A percentile compares a stretch with the other conserved stretches of the same genome.
Evolutionary conservation across 2,329 filamentous ascomycete species (phyloP).

Genomic region (Fusarium sp.): DNA sequence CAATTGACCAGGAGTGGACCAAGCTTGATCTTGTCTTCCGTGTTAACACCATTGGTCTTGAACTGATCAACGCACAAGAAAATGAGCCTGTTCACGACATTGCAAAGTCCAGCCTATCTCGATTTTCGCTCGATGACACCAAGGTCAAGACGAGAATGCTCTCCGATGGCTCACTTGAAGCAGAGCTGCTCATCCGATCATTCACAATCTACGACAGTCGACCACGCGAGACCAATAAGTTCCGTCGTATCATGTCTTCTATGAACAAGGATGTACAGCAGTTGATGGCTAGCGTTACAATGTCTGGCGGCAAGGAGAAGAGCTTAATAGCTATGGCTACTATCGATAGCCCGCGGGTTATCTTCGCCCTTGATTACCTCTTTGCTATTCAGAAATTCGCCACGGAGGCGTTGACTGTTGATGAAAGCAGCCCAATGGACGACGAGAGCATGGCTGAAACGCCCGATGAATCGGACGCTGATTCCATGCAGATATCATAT

Average conservation of each 20-base stretch:
- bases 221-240: constrained; percentile 91
- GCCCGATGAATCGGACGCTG: constrained; percentile 70
- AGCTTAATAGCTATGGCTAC: constrained; percentile 92
- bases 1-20: constrained; percentile 82
- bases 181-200: constrained; percentile 91
- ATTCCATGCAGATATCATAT: constrained; percentile 66
- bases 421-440: constrained; percentile 68
- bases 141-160: constrained; percentile 93
- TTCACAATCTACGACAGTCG: constrained; percentile 96
- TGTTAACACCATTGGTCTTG: constrained; percentile 87
- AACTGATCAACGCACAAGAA: constrained; percentile 83
- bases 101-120: constrained; percentile 85
- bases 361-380: constrained; percentile 95
- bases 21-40: constrained; percentile 94
- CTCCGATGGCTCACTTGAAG: constrained; percentile 90
- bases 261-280: constrained; percentile 96
- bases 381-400: constrained; percentile 89
- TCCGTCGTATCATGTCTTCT: constrained; percentile 97
- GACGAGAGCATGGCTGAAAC: constrained; percentile 69
- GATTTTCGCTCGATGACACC: constrained; percentile 94
- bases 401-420: constrained; percentile 74
- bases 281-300: constrained; percentile 96
- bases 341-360: constrained; percentile 92
- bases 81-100: constrained; percentile 83
- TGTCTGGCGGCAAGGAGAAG: constrained; percentile 85